Conservation (phyloP, 371 early-diverging fungal species). For the Lichtheimia ramosa region DNA sequence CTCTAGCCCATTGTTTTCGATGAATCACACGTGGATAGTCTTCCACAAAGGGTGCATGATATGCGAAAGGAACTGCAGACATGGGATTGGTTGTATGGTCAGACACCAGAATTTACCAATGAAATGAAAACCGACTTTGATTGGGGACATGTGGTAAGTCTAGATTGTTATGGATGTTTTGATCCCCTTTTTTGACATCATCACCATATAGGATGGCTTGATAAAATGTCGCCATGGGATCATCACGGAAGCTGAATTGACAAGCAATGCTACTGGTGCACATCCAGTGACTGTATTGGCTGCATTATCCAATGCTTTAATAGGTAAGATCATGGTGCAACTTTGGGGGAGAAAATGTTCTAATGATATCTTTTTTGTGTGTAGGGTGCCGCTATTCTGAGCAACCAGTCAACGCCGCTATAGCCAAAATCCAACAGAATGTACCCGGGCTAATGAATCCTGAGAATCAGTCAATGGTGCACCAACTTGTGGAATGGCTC, state of each 20-base stretch:
- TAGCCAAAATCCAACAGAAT: conserved; percentile 42
- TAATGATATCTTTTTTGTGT: background rate
- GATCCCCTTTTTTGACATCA: background rate
- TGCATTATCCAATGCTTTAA: conserved; percentile 37
- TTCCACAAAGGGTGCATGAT: conserved; percentile 36
- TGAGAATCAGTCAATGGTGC: conserved; percentile 30
- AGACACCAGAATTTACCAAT: conserved; percentile 91
- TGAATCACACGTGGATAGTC: conserved; percentile 16
- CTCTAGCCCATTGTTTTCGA: conserved; percentile 39
- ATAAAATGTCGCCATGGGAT: conserved; percentile 39
- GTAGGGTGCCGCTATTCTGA: conserved; percentile 47
- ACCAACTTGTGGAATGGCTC: conserved; percentile 31
- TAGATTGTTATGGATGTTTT: background rate
- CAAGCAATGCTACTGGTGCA: conserved; percentile 21
- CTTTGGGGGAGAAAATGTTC: background rate
- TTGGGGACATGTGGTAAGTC: conserved; percentile 67
- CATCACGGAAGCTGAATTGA: conserved; percentile 37
- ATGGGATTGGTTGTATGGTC: conserved; percentile 93
- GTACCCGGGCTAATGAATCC: conserved; percentile 40
- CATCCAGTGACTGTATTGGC: conserved; percentile 39
- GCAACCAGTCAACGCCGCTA: conserved; percentile 72
- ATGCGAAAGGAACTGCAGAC: conserved; percentile 50
- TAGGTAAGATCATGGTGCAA: conserved; percentile 27
- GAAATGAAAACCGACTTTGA: conserved; percentile 47
- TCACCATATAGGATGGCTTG: conserved; percentile 17